phyloP scores from a whole-genome alignment of 2,329 filamentous ascomycete species.

The Penicillium sp. region DNA sequence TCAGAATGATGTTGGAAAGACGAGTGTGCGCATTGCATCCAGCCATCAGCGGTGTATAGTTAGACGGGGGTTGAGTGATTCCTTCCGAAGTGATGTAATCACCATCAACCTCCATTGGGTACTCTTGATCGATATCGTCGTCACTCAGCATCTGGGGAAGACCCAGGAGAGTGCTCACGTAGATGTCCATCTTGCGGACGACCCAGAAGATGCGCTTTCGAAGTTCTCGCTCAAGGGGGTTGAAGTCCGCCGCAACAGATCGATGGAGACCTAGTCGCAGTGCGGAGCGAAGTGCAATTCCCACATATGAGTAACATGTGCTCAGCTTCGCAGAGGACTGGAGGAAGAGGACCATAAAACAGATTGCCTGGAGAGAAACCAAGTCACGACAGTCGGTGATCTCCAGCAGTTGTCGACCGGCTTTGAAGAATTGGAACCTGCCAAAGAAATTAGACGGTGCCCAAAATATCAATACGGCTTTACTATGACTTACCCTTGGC shows the following conservation, averaged over 20 bases:
- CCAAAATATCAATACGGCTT: neutral
- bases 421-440: constrained; percentile 66
- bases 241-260: constrained; percentile 58
- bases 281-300: constrained; percentile 66
- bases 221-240: constrained; percentile 64
- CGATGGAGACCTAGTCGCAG: constrained; percentile 70
- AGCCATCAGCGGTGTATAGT: constrained; percentile 49
- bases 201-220: constrained; percentile 57
- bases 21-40: constrained; percentile 54
- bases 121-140: constrained; percentile 45
- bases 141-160: constrained; percentile 43
- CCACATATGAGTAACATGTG: constrained; percentile 71
- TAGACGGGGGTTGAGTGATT: constrained; percentile 48
- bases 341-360: constrained; percentile 73
- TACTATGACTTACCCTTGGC: constrained; percentile 45
- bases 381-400: constrained; percentile 61
- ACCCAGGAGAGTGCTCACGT: constrained; percentile 43
- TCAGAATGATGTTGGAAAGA: constrained; percentile 50
- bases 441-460: neutral
- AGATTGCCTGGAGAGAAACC: constrained; percentile 62
- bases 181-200: constrained; percentile 44
- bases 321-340: constrained; percentile 71
- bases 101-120: constrained; percentile 40
- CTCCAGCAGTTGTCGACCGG: constrained; percentile 56
- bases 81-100: constrained; percentile 41